Conservation (phyloP, 2,329 filamentous ascomycete species). For the Phaeoacremonium minimum region DNA sequence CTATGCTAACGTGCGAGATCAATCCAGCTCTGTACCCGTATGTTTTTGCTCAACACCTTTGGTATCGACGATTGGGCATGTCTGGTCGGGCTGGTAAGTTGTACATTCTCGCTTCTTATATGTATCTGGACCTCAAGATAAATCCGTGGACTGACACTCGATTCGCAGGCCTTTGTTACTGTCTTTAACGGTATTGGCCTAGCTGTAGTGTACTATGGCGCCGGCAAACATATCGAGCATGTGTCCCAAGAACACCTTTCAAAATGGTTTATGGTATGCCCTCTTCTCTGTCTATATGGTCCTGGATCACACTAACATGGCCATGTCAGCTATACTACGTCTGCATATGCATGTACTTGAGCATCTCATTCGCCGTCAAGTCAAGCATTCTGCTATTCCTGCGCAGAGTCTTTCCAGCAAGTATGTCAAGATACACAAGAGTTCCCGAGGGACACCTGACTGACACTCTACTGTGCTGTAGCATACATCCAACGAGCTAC, state of each 20-base stretch:
- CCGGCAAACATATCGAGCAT: conserved; percentile 7
- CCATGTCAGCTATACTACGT: conserved; percentile 8
- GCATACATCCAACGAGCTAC: conserved; percentile 7
- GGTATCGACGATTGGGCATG: too few relatives aligned
- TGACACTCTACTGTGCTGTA: too few relatives aligned
- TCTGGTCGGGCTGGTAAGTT: too few relatives aligned
- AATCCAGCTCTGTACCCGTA: too few relatives aligned
- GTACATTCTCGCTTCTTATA: too few relatives aligned
- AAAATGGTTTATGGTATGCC: conserved; percentile 4
- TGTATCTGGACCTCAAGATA: too few relatives aligned
- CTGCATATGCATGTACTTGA: conserved; percentile 8
- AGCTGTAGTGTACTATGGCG: conserved; percentile 5
- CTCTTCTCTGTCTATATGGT: not conserved
- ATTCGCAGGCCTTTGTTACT: conserved; percentile 3
- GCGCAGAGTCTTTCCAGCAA: conserved; percentile 4
- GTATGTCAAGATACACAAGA: too few relatives aligned
- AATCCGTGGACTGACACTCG: too few relatives aligned
- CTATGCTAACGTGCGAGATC: too few relatives aligned
- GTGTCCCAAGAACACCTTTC: conserved; percentile 2
- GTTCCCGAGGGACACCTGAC: too few relatives aligned
- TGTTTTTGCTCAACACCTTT: too few relatives aligned
- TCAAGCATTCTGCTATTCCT: conserved; percentile 6
- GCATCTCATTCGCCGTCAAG: conserved; percentile 6
- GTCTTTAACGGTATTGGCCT: conserved; percentile 7
- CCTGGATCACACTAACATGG: too few relatives aligned